Percentiles rank a stretch among this genome's conserved stretches.
phyloP scores from a whole-genome alignment of 306 rosid genomes.

The Dryas octopetala region DNA sequence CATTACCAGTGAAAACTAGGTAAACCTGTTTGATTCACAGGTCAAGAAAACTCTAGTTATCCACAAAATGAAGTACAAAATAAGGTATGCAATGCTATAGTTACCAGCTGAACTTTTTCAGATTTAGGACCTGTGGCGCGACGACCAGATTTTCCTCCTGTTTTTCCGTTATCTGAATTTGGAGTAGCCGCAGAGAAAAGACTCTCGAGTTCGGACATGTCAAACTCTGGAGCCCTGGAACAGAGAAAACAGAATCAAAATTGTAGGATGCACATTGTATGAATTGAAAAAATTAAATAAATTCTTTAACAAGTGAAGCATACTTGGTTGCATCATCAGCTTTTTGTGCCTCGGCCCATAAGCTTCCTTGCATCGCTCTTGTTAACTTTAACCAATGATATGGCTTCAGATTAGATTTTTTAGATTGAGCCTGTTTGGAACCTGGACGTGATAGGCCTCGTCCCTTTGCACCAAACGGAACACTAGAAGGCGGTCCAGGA shows the following conservation, averaged over 20 bases:
- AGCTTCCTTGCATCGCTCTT: slow-evolving; percentile 93
- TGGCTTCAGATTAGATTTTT: slow-evolving; percentile 80
- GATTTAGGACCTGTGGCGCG: slow-evolving; percentile 52
- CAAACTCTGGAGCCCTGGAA: slow-evolving; percentile 95
- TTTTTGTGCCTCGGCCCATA: slow-evolving; percentile 94
- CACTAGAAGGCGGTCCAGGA: slow-evolving; percentile 78
- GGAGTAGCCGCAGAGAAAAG: slow-evolving; percentile 81
- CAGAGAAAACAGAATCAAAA: slow-evolving; percentile 24
- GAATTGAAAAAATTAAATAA: slow-evolving; percentile 7
- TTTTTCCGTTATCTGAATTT: slow-evolving; percentile 43
- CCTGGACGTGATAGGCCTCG: slow-evolving; percentile 53
- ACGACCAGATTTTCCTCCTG: slow-evolving; percentile 55
- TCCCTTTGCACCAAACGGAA: slow-evolving; percentile 63
- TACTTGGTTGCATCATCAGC: slow-evolving; percentile 81
- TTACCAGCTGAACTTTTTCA: slow-evolving; percentile 94
- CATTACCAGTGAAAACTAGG: slow-evolving; percentile 8
- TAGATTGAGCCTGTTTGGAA: slow-evolving; percentile 51
- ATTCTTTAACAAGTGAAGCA: slow-evolving; percentile 27
- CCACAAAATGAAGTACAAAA: slow-evolving; percentile 14
- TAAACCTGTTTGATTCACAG: slow-evolving; percentile 14
- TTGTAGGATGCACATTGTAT: slow-evolving; percentile 13
- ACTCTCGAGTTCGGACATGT: slow-evolving; percentile 92
- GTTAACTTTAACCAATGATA: slow-evolving; percentile 97
- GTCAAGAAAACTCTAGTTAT: slow-evolving; percentile 13
- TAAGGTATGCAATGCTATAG: slow-evolving; percentile 10